phyloP scores from a whole-genome alignment of 169 alveolate species.

The Eimeria zaria region DNA sequence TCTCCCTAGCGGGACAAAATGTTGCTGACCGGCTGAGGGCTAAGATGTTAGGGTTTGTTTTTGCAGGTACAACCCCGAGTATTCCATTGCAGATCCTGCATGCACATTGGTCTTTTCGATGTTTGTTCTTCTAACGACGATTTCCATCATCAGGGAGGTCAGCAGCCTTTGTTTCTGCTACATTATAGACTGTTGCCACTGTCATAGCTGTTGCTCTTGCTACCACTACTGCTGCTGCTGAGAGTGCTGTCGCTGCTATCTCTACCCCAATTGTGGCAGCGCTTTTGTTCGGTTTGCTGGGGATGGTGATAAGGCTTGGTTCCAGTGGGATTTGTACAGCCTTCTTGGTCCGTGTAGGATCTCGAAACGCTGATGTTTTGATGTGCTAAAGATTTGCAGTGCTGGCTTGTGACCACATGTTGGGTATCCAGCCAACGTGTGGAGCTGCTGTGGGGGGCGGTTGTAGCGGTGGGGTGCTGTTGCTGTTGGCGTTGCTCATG shows the following conservation, averaged over 20 bases:
- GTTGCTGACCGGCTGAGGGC: background rate
- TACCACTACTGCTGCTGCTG: background rate
- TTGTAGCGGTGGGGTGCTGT: background rate
- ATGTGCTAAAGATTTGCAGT: background rate
- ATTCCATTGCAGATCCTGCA: conserved; percentile 97
- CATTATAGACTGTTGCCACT: background rate
- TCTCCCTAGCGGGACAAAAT: background rate
- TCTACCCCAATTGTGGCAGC: background rate
- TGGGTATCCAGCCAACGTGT: background rate
- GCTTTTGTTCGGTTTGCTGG: background rate
- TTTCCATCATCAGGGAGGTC: conserved; percentile 95
- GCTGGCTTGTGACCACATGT: background rate
- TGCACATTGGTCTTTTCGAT: conserved; percentile 97
- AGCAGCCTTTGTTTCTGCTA: background rate
- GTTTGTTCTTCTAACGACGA: conserved; percentile 96
- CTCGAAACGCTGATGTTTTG: background rate
- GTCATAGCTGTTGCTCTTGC: background rate
- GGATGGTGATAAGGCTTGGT: background rate
- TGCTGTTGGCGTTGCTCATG: background rate
- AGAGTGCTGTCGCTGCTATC: background rate
- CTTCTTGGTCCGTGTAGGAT: background rate
- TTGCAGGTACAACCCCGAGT: conserved; percentile 90
- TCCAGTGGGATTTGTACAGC: background rate
- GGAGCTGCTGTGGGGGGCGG: background rate
- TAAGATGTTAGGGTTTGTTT: background rate